Percentiles rank a stretch among this genome's conserved stretches.
These are phyloP conservation scores for Earliella scabrosa DNA, from an alignment of 1,284 basidiomycete species.

Conservation along the genomic window DNA sequence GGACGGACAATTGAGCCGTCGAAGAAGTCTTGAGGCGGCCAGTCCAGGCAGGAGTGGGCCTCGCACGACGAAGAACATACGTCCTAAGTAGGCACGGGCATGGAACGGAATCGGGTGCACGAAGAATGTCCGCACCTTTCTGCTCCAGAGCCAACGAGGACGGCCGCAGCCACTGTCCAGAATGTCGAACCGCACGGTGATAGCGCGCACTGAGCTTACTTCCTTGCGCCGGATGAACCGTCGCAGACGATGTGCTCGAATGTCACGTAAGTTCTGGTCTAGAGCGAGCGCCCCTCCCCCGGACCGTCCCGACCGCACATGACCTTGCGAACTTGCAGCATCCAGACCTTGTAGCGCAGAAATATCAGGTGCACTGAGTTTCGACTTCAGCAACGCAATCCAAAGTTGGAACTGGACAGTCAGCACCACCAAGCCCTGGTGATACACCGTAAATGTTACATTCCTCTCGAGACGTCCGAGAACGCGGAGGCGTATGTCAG, in stretches of 20 bases:
- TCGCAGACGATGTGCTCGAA: not conserved
- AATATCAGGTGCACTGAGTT: not conserved
- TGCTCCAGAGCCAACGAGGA: slow-evolving; percentile 5
- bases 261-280: not conserved
- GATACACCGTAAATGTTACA: not conserved
- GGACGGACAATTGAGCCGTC: not conserved
- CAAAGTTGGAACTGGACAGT: no score
- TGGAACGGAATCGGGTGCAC: slow-evolving; percentile 6
- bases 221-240: not conserved
- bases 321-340: not conserved
- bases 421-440: no score
- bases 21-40: not conserved
- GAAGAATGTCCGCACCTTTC: slow-evolving; percentile 6
- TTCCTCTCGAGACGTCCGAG: not conserved
- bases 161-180: not conserved
- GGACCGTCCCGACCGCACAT: slow-evolving; percentile 1
- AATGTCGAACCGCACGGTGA: not conserved
- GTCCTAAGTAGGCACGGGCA: not conserved
- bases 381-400: not conserved
- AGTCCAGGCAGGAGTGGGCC: not conserved
- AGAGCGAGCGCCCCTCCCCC: not conserved
- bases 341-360: not conserved
- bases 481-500: no score
- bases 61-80: not conserved
- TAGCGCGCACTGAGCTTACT: not conserved